Conservation (phyloP, 345 rosid species). For the Linum trigynum region DNA sequence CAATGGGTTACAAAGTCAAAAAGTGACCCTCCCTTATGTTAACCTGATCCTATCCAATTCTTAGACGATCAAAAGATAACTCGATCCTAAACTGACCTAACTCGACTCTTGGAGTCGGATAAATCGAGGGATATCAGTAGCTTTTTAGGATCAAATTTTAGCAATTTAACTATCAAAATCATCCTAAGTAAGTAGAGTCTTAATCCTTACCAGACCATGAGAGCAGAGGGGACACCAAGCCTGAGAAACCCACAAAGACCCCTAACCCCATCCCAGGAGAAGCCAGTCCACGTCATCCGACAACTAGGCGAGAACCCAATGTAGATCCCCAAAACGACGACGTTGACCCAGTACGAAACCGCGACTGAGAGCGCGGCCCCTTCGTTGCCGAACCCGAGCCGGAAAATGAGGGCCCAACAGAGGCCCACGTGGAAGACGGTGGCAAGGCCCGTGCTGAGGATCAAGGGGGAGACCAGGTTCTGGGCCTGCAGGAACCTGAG, state of each 20-base stretch:
- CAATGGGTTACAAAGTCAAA: no score
- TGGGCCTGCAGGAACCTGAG: constrained; percentile 28
- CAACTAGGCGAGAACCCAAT: constrained; percentile 25
- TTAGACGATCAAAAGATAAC: no score
- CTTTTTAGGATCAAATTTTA: no score
- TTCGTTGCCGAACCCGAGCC: constrained; percentile 22
- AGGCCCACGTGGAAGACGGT: constrained; percentile 25
- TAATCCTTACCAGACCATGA: constrained; percentile 28
- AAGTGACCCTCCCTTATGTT: no score
- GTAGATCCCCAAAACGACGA: constrained; percentile 22
- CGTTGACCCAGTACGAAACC: constrained; percentile 31
- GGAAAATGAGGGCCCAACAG: constrained; percentile 20
- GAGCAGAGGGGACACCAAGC: constrained; percentile 28
- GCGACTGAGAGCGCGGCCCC: constrained; percentile 32
- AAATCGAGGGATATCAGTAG: not conserved
- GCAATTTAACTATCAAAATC: no score
- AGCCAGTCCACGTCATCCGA: constrained; percentile 29
- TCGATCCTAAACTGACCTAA: no score
- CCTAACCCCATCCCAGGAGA: constrained; percentile 18
- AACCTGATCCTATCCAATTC: no score
- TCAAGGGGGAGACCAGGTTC: constrained; percentile 16
- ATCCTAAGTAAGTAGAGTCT: not conserved
- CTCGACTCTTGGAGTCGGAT: no score
- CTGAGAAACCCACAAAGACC: constrained; percentile 19
- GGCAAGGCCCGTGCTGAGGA: constrained; percentile 16